Evolutionary conservation across 176 grass and related monocot species (phyloP).

Genomic region (Hordeum vulgare): MorexV3_pseudomolecules_assembly NC_058524.1:503979192-503979691

Average conservation of each 20-base stretch:
- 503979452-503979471: background rate
- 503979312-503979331: background rate
- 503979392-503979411: too few relatives aligned
- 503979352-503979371: background rate
- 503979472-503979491: background rate
- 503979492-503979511: too few relatives aligned
- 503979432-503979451: background rate
- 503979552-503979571: background rate
- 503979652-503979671: background rate
- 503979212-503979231: background rate
- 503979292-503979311: background rate
- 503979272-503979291: background rate
- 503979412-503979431: background rate
- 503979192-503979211: too few relatives aligned
- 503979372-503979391: background rate
- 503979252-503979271: background rate
- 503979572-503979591: background rate
- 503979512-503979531: too few relatives aligned
- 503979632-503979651: background rate
- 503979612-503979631: background rate
- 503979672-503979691: background rate
- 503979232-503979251: background rate
- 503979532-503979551: background rate
- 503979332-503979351: background rate
- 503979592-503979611: background rate